A percentile compares a stretch with the other conserved stretches of the same genome.
phyloP scores from a whole-genome alignment of 1,284 basidiomycete species.

The Moesziomyces aphidis region DNA sequence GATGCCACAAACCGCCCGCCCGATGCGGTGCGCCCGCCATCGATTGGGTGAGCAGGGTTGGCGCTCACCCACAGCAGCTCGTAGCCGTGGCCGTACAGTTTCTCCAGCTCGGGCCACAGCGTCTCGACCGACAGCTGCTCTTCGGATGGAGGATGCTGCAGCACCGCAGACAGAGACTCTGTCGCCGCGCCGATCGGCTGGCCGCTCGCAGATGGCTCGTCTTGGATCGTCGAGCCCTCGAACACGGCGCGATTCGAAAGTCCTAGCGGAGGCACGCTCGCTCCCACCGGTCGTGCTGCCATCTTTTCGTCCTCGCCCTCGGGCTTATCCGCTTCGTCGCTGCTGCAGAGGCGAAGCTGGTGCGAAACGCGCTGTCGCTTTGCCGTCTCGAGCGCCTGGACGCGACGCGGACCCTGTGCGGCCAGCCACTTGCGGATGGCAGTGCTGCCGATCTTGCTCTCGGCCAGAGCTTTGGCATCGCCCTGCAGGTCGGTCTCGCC shows the following conservation, averaged over 20 bases:
- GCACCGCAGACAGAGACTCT: slow-evolving; percentile 35
- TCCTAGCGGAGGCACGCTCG: slow-evolving; percentile 63
- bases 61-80: slow-evolving; percentile 75
- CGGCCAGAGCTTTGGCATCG: slow-evolving; percentile 54
- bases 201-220: slow-evolving; percentile 39
- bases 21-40: slow-evolving; percentile 18
- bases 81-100: slow-evolving; percentile 97
- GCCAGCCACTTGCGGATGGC: slow-evolving; percentile 62
- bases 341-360: slow-evolving; percentile 17
- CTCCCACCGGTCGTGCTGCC: slow-evolving; percentile 45
- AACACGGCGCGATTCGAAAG: slow-evolving; percentile 64
- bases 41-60: slow-evolving; percentile 23
- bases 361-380: slow-evolving; percentile 20
- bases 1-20: slow-evolving; percentile 83
- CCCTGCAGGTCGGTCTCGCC: slow-evolving; percentile 57
- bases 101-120: slow-evolving; percentile 96
- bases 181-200: slow-evolving; percentile 46
- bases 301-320: slow-evolving; percentile 8
- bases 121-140: slow-evolving; percentile 81
- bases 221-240: slow-evolving; percentile 32
- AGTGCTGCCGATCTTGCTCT: slow-evolving; percentile 65
- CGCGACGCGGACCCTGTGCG: slow-evolving; percentile 23
- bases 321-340: background rate
- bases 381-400: slow-evolving; percentile 28
- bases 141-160: slow-evolving; percentile 70